Conservation (phyloP, 805 yeast species). For the Wickerhamomyces canadensis region DNA sequence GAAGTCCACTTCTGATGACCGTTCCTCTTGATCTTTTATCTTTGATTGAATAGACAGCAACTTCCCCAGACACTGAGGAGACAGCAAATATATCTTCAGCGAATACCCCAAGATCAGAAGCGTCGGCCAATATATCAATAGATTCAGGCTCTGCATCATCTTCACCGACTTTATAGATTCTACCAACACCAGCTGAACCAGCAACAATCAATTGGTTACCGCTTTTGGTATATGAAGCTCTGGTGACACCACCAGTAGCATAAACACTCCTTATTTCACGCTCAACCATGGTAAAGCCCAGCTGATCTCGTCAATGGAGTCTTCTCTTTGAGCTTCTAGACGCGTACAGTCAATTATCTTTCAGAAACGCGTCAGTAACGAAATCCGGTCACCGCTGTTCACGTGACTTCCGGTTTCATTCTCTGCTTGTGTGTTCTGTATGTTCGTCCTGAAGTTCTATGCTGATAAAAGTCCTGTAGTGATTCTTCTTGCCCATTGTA, state of each 20-base stretch:
- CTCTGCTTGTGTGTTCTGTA: background rate
- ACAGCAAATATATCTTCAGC: constrained; percentile 17
- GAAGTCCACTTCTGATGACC: constrained; percentile 21
- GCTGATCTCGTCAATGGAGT: too few relatives aligned
- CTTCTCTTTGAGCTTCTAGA: too few relatives aligned
- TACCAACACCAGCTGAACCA: constrained; percentile 19
- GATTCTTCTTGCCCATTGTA: too few relatives aligned
- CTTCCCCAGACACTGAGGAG: constrained; percentile 20
- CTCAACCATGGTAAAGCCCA: constrained; percentile 8
- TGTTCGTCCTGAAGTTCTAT: too few relatives aligned
- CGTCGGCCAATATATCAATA: constrained; percentile 19
- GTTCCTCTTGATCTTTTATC: constrained; percentile 7
- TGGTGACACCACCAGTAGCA: constrained; percentile 20
- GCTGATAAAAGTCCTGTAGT: too few relatives aligned
- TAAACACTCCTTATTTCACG: constrained; percentile 16
- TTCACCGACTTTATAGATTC: constrained; percentile 13
- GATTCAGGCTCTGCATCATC: constrained; percentile 22
- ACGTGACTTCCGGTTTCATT: too few relatives aligned
- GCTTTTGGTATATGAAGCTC: constrained; percentile 12
- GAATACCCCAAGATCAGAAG: constrained; percentile 13
- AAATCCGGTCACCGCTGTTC: too few relatives aligned
- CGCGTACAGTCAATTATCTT: too few relatives aligned
- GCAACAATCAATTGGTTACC: constrained; percentile 20
- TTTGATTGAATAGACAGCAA: constrained; percentile 18
- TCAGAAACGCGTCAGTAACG: too few relatives aligned